These are phyloP conservation scores for Pichia sp. DNA, from an alignment of 1,139 yeast species.

Conservation along the genomic window DNA sequence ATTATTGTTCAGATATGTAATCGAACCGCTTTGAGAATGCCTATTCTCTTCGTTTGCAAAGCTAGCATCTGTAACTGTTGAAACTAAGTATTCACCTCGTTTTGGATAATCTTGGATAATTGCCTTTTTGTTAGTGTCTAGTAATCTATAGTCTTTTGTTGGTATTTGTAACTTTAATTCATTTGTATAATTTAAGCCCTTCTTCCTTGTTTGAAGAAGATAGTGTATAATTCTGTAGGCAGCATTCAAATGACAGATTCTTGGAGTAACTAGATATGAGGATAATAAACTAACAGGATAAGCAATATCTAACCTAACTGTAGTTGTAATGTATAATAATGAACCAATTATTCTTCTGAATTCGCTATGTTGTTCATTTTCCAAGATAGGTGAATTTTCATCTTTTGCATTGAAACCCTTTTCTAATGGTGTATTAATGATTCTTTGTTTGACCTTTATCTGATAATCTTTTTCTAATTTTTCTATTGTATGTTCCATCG, in stretches of 20 bases:
- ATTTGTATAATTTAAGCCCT: neutral
- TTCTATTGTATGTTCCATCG: constrained; percentile 4
- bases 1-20: constrained; percentile 1
- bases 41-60: constrained; percentile 5
- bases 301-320: constrained; percentile 4
- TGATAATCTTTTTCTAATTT: constrained; percentile 2
- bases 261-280: constrained; percentile 1
- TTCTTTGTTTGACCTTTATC: neutral
- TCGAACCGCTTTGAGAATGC: constrained; percentile 2
- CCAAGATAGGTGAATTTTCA: neutral
- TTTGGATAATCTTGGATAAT: constrained; percentile 1
- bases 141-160: constrained; percentile 1
- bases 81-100: neutral
- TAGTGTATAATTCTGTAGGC: constrained; percentile 3
- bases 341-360: neutral
- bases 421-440: neutral
- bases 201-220: neutral
- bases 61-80: constrained; percentile 4
- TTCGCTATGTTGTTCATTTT: neutral
- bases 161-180: neutral
- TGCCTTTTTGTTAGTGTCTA: constrained; percentile 1
- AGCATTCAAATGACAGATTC: constrained; percentile 1
- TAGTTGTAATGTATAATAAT: constrained; percentile 1
- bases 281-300: constrained; percentile 4
- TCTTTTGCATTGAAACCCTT: constrained; percentile 2